Conservation (phyloP, 257 asterid genomes). For the Haberlea rhodopensis region DNA sequence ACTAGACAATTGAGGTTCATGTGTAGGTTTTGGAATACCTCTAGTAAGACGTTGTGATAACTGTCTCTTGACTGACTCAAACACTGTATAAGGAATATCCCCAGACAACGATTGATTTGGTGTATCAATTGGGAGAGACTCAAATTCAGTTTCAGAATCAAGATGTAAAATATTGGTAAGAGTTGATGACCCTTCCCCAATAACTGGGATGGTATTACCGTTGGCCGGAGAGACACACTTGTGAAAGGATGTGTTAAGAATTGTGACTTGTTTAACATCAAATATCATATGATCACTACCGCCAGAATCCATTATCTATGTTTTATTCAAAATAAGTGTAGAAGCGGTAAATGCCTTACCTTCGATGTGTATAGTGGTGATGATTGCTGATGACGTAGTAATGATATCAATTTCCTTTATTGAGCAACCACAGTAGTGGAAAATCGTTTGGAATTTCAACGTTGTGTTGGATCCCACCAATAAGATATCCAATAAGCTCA, state of each 20-base stretch:
- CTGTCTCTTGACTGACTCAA: too few species aligned
- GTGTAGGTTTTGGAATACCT: too few species aligned
- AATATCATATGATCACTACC: conserved; percentile 6
- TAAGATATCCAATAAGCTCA: background rate
- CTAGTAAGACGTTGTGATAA: too few species aligned
- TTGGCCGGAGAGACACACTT: background rate
- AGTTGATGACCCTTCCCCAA: conserved; percentile 3
- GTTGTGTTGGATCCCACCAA: conserved; percentile 6
- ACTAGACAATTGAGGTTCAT: too few species aligned
- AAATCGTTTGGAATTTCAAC: background rate
- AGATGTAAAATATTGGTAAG: background rate
- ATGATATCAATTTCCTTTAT: background rate
- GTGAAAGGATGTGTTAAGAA: background rate
- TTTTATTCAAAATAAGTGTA: background rate
- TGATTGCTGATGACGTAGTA: background rate
- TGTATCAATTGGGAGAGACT: too few species aligned
- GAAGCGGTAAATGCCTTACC: conserved; percentile 19
- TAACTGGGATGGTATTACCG: background rate
- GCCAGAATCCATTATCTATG: conserved; percentile 9
- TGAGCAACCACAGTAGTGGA: background rate
- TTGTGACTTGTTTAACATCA: background rate
- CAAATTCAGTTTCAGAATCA: too few species aligned
- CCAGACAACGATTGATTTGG: too few species aligned
- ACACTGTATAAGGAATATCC: too few species aligned
- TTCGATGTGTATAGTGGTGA: background rate